phyloP scores from a whole-genome alignment of 2,329 filamentous ascomycete species.

The Aspergillus costaricaensis region DNA sequence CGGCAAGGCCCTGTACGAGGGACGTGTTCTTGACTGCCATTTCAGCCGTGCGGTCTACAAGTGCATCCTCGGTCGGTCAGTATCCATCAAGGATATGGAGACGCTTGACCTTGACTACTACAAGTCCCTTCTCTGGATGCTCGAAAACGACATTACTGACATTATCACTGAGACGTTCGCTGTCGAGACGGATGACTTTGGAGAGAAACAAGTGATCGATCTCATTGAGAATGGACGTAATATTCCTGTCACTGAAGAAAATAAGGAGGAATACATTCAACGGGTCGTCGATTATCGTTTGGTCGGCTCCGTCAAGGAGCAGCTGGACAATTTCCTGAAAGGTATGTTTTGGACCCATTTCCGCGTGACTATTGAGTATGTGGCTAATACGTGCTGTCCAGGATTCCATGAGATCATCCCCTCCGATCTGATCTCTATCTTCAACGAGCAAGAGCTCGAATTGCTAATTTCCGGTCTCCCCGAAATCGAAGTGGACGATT shows the following conservation, averaged over 20 bases:
- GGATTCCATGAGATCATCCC: slow-evolving; percentile 99
- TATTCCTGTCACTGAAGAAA: slow-evolving; percentile 92
- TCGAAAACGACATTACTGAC: slow-evolving; percentile 97
- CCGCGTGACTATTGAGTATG: slow-evolving; percentile 13
- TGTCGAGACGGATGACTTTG: slow-evolving; percentile 90
- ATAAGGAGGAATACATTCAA: slow-evolving; percentile 97
- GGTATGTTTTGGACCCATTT: slow-evolving; percentile 52
- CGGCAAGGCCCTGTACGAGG: slow-evolving; percentile 95
- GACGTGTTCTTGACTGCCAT: slow-evolving; percentile 93
- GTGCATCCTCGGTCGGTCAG: slow-evolving; percentile 88
- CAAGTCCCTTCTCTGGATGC: slow-evolving; percentile 97
- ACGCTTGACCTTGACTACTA: slow-evolving; percentile 98
- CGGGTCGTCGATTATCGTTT: slow-evolving; percentile 93
- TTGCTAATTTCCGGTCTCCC: slow-evolving; percentile 94
- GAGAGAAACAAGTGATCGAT: slow-evolving; percentile 83
- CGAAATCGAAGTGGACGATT: slow-evolving; percentile 97
- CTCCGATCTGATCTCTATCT: slow-evolving; percentile 89
- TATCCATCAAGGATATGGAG: slow-evolving; percentile 99
- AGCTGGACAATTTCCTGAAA: slow-evolving; percentile 89
- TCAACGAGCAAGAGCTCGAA: slow-evolving; percentile 97
- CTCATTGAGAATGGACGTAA: slow-evolving; percentile 85
- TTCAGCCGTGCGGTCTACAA: slow-evolving; percentile 99
- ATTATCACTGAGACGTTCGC: slow-evolving; percentile 97
- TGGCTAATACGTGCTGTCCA: slow-evolving; percentile 39
- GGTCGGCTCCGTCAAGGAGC: slow-evolving; percentile 86